Base-by-base conservation (phyloP, 768 basidiomycete genomes). In the Obba rivulosa region DNA sequence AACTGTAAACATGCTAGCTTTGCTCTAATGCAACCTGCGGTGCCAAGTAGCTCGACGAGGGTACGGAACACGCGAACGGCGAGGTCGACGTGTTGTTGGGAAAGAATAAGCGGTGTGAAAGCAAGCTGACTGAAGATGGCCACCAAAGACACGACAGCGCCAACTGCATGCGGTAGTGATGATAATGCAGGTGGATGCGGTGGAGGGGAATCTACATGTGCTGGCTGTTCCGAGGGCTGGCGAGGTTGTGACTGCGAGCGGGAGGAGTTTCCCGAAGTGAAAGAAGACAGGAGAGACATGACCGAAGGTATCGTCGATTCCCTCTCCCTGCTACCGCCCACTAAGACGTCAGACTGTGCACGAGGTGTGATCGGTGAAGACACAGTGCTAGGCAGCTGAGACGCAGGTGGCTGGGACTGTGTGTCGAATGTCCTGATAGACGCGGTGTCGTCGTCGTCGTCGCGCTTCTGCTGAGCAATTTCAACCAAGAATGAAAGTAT, bases 1-100 rank as follows among this genome's bases (percentile, higher is more conserved):
- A 95, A 96, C 61, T 92, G 90, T 17, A 98, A 70, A 3, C 85
- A 74, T 11, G 80, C 71, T 16, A 98, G 62, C 20, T 90, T 73
- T 0, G 86, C 84, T 35, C 78, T 71, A 0, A 79, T 57, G 8
- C 80, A 80, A 52, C 69, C 73, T 2, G 76, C 74, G 18, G 69
- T 62, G 0, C 65, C 58, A 3, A 76, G 59, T 13, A 85, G 62
- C 17, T 69, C 64, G 13, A 87, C 57, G 39, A 89, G 65, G 39
- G 70, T 67, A 0, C 64, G 51, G 62, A 78, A 88, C 14, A 89
- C 63, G 1, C 67, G 67, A 7, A 80, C 63, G 3, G 84, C 79
- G 43, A 87, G 65, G 18, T 68, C 61, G 31, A 81, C 64, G 53
- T 78, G 80, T 36, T 62, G 65, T 39, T 69, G 63, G 0, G 56